Conservation (phyloP, 2,329 filamentous ascomycete species). For the Fonsecaea pedrosoi region DNA sequence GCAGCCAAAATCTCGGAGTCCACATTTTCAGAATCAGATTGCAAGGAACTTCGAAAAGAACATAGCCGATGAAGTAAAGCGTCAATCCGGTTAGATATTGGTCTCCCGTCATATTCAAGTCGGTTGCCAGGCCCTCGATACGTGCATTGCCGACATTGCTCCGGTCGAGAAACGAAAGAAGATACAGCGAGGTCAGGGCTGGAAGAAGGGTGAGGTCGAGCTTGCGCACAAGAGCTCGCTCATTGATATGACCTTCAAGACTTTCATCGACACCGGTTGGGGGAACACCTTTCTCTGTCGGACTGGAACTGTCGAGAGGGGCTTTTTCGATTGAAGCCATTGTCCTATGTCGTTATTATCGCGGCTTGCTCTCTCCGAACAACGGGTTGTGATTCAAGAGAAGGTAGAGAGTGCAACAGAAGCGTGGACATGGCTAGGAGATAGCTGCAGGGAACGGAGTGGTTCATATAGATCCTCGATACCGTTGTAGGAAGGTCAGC, state of each 20-base stretch:
- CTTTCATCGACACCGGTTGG: slow-evolving; percentile 1
- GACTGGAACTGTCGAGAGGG: background rate
- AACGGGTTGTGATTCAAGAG: background rate
- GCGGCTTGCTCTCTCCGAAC: background rate
- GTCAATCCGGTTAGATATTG: slow-evolving; percentile 30
- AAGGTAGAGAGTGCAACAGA: background rate
- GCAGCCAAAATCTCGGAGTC: slow-evolving; percentile 32
- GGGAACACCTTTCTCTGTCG: background rate
- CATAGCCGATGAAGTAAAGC: slow-evolving; percentile 38
- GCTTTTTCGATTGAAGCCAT: slow-evolving; percentile 14
- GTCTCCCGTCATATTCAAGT: slow-evolving; percentile 45
- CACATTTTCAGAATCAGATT: slow-evolving; percentile 43
- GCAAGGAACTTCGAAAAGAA: slow-evolving; percentile 47
- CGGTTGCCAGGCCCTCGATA: slow-evolving; percentile 48
- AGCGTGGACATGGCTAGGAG: background rate
- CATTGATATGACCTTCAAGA: slow-evolving; percentile 43
- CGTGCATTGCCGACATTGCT: slow-evolving; percentile 53
- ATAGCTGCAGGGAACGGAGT: no score
- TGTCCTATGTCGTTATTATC: background rate
- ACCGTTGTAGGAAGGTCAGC: background rate
- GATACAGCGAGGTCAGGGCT: slow-evolving; percentile 52
- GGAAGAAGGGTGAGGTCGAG: slow-evolving; percentile 54
- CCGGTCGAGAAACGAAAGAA: slow-evolving; percentile 53
- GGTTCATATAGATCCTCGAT: background rate
- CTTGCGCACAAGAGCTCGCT: slow-evolving; percentile 52